These are phyloP conservation scores for Prunus padus DNA, from an alignment of 306 rosid genomes.

Conservation along the genomic window DNA sequence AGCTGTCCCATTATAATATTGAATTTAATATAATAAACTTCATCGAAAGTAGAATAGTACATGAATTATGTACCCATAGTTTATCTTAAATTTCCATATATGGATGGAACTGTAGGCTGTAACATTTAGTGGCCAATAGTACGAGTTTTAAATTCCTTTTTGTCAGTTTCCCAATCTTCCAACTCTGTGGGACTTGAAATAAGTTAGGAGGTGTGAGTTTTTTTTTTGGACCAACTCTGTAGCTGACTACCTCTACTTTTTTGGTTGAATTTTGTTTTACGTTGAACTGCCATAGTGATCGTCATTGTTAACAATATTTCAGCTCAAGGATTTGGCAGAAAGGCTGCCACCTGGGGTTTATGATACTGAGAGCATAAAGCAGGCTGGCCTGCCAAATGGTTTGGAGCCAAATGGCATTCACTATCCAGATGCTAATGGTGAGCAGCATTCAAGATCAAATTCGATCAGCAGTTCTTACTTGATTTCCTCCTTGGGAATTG, in stretches of 20 bases:
- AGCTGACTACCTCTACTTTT: background rate
- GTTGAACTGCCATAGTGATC: constrained; percentile 24
- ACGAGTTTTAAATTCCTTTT: background rate
- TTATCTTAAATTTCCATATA: background rate
- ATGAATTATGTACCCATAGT: background rate
- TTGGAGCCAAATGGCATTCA: constrained; percentile 59
- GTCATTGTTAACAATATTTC: constrained; percentile 31
- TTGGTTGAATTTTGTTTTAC: background rate
- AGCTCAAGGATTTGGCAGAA: constrained; percentile 95
- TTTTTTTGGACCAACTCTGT: background rate
- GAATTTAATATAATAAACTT: background rate
- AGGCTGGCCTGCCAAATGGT: constrained; percentile 59
- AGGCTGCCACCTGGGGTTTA: constrained; percentile 81
- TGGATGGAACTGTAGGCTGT: background rate
- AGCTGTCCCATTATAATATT: background rate
- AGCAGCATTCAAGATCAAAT: constrained; percentile 54
- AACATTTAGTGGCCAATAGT: background rate
- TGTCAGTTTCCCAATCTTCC: background rate
- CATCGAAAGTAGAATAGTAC: background rate
- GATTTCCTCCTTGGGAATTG: constrained; percentile 55
- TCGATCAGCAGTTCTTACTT: constrained; percentile 63
- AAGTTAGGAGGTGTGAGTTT: background rate
- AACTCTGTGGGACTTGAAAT: background rate
- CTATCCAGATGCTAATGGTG: constrained; percentile 49
- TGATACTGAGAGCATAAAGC: constrained; percentile 58